Evolutionary conservation across 1,139 yeast species (phyloP).

Genomic region (Yamadazyma oceani): DNA sequence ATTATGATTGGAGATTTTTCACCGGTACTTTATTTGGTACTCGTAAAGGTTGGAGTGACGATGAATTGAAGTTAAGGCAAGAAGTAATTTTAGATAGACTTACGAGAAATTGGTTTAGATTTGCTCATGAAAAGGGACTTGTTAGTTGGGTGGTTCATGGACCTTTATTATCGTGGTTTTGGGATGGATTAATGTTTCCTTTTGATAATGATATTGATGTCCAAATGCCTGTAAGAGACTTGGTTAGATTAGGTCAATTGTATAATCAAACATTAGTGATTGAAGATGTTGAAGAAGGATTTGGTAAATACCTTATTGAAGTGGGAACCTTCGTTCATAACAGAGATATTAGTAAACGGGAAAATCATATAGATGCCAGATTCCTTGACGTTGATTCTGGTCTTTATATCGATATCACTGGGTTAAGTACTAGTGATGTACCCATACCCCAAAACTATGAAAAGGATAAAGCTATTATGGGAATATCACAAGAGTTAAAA

Average conservation of each 20-base stretch:
- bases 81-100: slow-evolving; percentile 27
- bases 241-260: slow-evolving; percentile 25
- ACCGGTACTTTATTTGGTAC: slow-evolving; percentile 36
- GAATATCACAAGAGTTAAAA: slow-evolving; percentile 13
- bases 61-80: slow-evolving; percentile 21
- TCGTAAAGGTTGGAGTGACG: slow-evolving; percentile 19
- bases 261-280: slow-evolving; percentile 35
- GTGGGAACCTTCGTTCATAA: slow-evolving; percentile 31
- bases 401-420: slow-evolving; percentile 34
- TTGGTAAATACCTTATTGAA: slow-evolving; percentile 29
- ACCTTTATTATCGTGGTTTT: slow-evolving; percentile 36
- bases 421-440: slow-evolving; percentile 20
- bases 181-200: slow-evolving; percentile 38
- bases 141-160: slow-evolving; percentile 41
- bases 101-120: slow-evolving; percentile 28
- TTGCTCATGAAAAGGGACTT: slow-evolving; percentile 34
- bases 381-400: slow-evolving; percentile 37
- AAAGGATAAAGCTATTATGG: slow-evolving; percentile 12
- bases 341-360: slow-evolving; percentile 27
- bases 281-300: slow-evolving; percentile 30
- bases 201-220: slow-evolving; percentile 33
- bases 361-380: slow-evolving; percentile 34
- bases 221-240: slow-evolving; percentile 32
- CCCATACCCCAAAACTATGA: slow-evolving; percentile 17
- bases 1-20: slow-evolving; percentile 73